phyloP scores from a whole-genome alignment of 1,284 basidiomycete genomes.

The Apiotrichum veenhuisii region DNA sequence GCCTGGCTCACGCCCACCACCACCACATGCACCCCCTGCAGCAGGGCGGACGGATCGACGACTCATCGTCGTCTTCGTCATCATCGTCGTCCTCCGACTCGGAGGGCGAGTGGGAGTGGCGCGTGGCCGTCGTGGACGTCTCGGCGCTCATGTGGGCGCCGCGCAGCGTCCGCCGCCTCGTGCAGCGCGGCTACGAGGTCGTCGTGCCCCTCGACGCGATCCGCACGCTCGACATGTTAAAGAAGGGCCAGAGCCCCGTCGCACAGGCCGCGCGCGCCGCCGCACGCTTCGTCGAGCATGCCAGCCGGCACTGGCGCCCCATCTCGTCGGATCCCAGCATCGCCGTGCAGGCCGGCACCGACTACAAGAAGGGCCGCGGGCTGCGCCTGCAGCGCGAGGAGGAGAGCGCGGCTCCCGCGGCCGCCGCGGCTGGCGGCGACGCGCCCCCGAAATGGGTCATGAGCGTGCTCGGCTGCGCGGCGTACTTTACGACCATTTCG shows the following conservation, averaged over 20 bases:
- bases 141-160: conserved; percentile 81
- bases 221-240: conserved; percentile 87
- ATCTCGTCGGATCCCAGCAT: conserved; percentile 30
- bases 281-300: conserved; percentile 47
- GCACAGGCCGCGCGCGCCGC: conserved; percentile 64
- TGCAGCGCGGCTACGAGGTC: conserved; percentile 62
- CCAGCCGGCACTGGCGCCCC: conserved; percentile 34
- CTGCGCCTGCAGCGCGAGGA: conserved; percentile 35
- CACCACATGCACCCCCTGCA: background rate
- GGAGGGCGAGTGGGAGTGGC: conserved; percentile 12
- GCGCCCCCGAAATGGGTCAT: conserved; percentile 36
- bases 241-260: conserved; percentile 75
- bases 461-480: conserved; percentile 35
- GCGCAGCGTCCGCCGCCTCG: conserved; percentile 72
- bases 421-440: conserved; percentile 8
- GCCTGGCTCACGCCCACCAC: background rate
- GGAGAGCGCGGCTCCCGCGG: conserved; percentile 17
- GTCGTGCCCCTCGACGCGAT: conserved; percentile 84
- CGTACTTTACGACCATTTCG: conserved; percentile 30
- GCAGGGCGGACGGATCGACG: conserved; percentile 9
- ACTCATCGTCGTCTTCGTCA: conserved; percentile 2
- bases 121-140: conserved; percentile 68
- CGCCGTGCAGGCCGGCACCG: conserved; percentile 27
- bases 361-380: conserved; percentile 36
- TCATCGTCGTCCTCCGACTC: conserved; percentile 2